These are phyloP conservation scores for Leptodontidium sp. DNA, from an alignment of 2,329 filamentous ascomycete genomes.

Conservation along the genomic window DNA sequence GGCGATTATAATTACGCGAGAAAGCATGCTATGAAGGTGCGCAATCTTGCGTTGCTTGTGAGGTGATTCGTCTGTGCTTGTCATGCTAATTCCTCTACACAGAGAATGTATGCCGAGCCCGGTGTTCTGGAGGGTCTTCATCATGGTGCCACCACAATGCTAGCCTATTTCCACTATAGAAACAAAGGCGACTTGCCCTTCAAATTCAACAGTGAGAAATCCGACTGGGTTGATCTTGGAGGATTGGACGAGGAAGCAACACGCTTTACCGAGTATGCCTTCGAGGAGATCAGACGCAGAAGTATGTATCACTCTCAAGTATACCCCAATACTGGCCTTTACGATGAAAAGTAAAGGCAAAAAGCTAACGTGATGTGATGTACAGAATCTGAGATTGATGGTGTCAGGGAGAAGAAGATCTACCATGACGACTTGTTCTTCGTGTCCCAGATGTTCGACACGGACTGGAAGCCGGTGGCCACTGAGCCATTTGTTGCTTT, in stretches of 20 bases:
- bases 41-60: neutral
- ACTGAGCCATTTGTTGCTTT: neutral
- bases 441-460: slow-evolving; percentile 5
- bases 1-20: neutral
- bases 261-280: neutral
- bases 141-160: neutral
- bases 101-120: neutral
- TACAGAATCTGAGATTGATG: neutral
- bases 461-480: neutral
- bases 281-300: neutral
- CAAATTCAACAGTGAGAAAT: slow-evolving; percentile 2
- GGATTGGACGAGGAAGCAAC: neutral
- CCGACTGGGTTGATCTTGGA: neutral
- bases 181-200: neutral
- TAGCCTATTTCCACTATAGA: neutral
- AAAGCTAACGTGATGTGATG: neutral
- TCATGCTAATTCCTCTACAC: neutral
- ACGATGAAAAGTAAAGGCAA: neutral
- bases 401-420: neutral
- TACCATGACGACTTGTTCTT: slow-evolving; percentile 4
- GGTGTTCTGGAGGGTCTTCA: neutral
- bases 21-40: neutral
- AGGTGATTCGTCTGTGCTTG: neutral
- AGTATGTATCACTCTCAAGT: neutral
- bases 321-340: neutral